phyloP scores from a whole-genome alignment of 345 rosid genomes.

The Jatropha curcas region DNA sequence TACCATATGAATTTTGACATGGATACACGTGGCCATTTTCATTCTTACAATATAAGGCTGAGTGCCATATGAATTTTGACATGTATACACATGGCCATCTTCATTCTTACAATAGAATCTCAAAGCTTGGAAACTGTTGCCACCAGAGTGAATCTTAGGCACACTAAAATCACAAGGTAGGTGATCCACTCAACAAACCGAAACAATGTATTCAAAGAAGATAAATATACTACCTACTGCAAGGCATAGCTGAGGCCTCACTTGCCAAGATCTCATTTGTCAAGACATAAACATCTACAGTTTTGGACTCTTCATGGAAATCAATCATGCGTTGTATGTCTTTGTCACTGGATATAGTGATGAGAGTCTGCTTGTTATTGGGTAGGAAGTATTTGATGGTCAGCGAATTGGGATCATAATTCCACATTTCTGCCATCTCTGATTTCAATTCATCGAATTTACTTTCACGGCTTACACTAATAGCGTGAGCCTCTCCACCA shows the following conservation, averaged over 20 bases:
- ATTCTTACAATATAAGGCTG: no score
- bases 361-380: slow-evolving; percentile 24
- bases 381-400: slow-evolving; percentile 30
- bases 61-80: not conserved
- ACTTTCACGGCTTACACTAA: slow-evolving; percentile 15
- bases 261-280: slow-evolving; percentile 19
- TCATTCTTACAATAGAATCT: slow-evolving; percentile 10
- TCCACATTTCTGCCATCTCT: slow-evolving; percentile 33
- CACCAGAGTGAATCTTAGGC: not conserved
- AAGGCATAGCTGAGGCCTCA: slow-evolving; percentile 9
- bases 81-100: slow-evolving; percentile 9
- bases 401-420: slow-evolving; percentile 14
- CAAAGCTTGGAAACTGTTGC: not conserved
- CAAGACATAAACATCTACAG: slow-evolving; percentile 28
- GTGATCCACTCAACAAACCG: slow-evolving; percentile 1
- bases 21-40: no score
- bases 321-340: slow-evolving; percentile 28
- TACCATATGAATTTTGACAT: no score
- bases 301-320: slow-evolving; percentile 27
- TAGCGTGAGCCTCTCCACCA: slow-evolving; percentile 35
- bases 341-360: slow-evolving; percentile 28
- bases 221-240: slow-evolving; percentile 29
- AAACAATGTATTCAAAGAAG: not conserved
- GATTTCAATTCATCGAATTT: slow-evolving; percentile 22
- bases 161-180: not conserved